A percentile compares a stretch with the other conserved stretches of the same genome.
Conservation (phyloP, 176 grass and related monocot species). For the Oryza australiensis region DNA sequence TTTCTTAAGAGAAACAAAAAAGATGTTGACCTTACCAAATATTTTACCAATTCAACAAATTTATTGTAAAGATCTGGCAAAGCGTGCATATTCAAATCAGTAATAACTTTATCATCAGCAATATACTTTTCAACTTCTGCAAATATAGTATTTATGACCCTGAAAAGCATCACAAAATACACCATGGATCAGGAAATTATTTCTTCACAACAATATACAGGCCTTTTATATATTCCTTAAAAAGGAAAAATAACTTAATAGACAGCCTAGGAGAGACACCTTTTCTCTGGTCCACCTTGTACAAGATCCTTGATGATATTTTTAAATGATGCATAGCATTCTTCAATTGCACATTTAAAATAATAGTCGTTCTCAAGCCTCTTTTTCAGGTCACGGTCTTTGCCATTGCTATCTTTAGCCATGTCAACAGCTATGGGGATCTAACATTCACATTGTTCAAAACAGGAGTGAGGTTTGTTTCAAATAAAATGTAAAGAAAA, state of each 20-base stretch:
- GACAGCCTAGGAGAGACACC: constrained; percentile 35
- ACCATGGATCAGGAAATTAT: constrained; percentile 16
- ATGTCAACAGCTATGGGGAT: constrained; percentile 96
- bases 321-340: constrained; percentile 83
- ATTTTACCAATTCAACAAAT: constrained; percentile 64
- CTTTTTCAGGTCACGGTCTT: constrained; percentile 73
- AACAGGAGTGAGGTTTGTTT: constrained; percentile 15
- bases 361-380: constrained; percentile 75
- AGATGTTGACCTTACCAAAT: constrained; percentile 63
- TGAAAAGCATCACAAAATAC: constrained; percentile 44
- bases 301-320: constrained; percentile 77
- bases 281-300: constrained; percentile 63
- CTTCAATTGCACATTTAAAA: constrained; percentile 77
- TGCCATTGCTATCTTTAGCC: constrained; percentile 81
- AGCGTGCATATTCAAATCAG: constrained; percentile 59
- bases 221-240: background rate
- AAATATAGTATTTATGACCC: constrained; percentile 79
- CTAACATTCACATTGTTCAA: constrained; percentile 44
- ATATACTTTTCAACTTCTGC: constrained; percentile 61
- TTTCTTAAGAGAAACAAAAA: constrained; percentile 8
- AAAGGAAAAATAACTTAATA: background rate
- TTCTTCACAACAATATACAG: background rate
- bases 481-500: constrained; percentile 24
- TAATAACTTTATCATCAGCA: constrained; percentile 48
- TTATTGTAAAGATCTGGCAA: constrained; percentile 74